Percentiles rank a stretch among this genome's conserved stretches.
Evolutionary conservation across 805 yeast species (phyloP).

Genomic region (Wickerhamiella galacta): DNA sequence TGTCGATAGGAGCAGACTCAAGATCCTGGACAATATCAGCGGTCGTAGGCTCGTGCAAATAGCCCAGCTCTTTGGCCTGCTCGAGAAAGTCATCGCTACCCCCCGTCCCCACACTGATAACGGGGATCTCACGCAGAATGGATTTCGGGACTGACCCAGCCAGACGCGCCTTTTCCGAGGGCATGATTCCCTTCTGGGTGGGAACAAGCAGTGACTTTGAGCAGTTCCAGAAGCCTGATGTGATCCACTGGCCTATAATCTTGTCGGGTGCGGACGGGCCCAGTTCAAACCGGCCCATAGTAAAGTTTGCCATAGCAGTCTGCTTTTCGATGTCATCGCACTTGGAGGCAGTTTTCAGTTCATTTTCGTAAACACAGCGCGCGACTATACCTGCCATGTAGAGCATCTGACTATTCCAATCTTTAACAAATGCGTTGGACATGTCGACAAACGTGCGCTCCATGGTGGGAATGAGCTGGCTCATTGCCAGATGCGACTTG

Average conservation of each 20-base stretch:
- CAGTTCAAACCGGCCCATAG: slow-evolving; percentile 19
- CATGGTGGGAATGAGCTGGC: slow-evolving; percentile 28
- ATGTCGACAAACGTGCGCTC: slow-evolving; percentile 28
- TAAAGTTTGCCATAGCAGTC: slow-evolving; percentile 13
- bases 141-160: slow-evolving; percentile 11
- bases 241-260: slow-evolving; percentile 20
- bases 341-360: slow-evolving; percentile 12
- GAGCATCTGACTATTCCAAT: slow-evolving; percentile 26
- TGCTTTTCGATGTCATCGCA: slow-evolving; percentile 1
- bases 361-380: slow-evolving; percentile 23
- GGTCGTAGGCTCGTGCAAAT: slow-evolving; percentile 14
- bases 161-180: slow-evolving; percentile 18
- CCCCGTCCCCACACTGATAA: slow-evolving; percentile 14
- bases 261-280: slow-evolving; percentile 24
- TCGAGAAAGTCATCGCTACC: slow-evolving; percentile 16
- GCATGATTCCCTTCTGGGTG: slow-evolving; percentile 19
- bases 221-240: slow-evolving; percentile 24
- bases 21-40: slow-evolving; percentile 16
- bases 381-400: slow-evolving; percentile 24
- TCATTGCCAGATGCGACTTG: slow-evolving; percentile 23
- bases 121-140: slow-evolving; percentile 14
- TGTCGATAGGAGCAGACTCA: slow-evolving; percentile 15
- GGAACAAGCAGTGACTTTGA: slow-evolving; percentile 18
- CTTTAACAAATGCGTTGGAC: slow-evolving; percentile 25
- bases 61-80: slow-evolving; percentile 13